Percentiles rank a stretch among this genome's conserved stretches.
Conservation (phyloP, 2,329 filamentous ascomycete species). For the Aspergillus fructus region DNA sequence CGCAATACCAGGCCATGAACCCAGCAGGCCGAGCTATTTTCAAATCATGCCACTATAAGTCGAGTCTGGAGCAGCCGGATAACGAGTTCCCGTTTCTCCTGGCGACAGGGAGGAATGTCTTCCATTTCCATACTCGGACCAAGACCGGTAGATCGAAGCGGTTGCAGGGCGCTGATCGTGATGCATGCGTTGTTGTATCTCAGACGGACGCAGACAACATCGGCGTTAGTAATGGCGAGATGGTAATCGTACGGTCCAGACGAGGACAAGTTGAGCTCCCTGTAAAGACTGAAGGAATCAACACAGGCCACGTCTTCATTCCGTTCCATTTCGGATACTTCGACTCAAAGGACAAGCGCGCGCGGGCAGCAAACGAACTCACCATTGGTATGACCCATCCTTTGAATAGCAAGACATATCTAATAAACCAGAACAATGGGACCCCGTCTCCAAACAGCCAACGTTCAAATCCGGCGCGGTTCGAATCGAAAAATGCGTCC, state of each 20-base stretch:
- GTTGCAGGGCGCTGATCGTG: constrained; percentile 31
- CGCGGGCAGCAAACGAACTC: constrained; percentile 39
- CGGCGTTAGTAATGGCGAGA: constrained; percentile 29
- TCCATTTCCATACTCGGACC: constrained; percentile 40
- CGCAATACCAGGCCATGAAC: constrained; percentile 31
- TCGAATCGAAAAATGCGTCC: constrained; percentile 30
- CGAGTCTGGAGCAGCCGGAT: constrained; percentile 29
- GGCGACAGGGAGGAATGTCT: constrained; percentile 34
- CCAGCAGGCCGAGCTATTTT: constrained; percentile 37
- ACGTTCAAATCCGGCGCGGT: constrained; percentile 39
- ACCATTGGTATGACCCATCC: constrained; percentile 27
- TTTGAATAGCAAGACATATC: not conserved
- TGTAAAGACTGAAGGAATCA: constrained; percentile 29
- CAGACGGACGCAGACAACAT: constrained; percentile 27
- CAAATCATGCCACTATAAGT: constrained; percentile 33
- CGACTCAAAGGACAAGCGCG: constrained; percentile 31
- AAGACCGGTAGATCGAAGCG: constrained; percentile 34
- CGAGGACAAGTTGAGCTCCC: constrained; percentile 32
- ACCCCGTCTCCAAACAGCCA: constrained; percentile 40
- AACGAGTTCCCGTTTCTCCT: constrained; percentile 35
- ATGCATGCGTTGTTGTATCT: constrained; percentile 31
- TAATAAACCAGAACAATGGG: constrained; percentile 26
- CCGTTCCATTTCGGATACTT: constrained; percentile 43
- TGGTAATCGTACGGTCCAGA: constrained; percentile 31
- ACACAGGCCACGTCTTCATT: constrained; percentile 36